Evolutionary conservation across 2,329 filamentous ascomycete genomes (phyloP), one percentile per base, ranked within the genome.

Genomic region (Aspergillus costaricaensis): DNA sequence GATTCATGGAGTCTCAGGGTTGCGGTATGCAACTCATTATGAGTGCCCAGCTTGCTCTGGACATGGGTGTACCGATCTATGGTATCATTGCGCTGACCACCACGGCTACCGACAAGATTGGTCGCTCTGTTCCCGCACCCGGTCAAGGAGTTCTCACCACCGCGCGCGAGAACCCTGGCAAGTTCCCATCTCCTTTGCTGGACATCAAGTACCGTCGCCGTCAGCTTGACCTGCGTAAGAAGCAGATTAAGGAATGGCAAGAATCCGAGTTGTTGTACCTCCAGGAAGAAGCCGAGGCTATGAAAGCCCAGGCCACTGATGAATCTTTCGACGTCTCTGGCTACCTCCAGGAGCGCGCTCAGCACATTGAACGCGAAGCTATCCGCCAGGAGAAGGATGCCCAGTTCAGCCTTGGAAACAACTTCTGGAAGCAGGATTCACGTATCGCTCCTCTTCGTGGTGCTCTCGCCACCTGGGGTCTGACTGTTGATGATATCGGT

Each of bases 1-100:
- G 95, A 55, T 99, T 99, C 84, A 98, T 99, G 95, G 95, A 99
- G 80, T 96, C 96, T 3, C 95, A 99, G 80, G 95, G 95, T 74
- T 96, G 92, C 72, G 95, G 96, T 89, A 89, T 99, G 78, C 95
- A 99, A 80, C 85, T 99, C 72, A 94, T 99, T 79, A 99, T 99
- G 95, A 96, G 91, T 65, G 95, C 94, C 58, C 91, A 91, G 81
- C 88, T 99, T 66, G 95, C 95, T 47, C 82, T 99, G 57, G 95
- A 99, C 66, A 99, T 99, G 95, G 95, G 95, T 78, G 92, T 99
- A 25, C 95, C 95, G 12, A 98, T 99, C 73, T 92, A 99, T 73
- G 94, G 94, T 84, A 87, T 99, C 65, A 81, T 99, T 71, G 96
- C 91, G 62, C 86, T 97, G 73, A 97, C 94, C 44, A 92, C 92